Base-by-base conservation (phyloP, 1,139 yeast species). In the Blastobotrys arbuscula region DNA sequence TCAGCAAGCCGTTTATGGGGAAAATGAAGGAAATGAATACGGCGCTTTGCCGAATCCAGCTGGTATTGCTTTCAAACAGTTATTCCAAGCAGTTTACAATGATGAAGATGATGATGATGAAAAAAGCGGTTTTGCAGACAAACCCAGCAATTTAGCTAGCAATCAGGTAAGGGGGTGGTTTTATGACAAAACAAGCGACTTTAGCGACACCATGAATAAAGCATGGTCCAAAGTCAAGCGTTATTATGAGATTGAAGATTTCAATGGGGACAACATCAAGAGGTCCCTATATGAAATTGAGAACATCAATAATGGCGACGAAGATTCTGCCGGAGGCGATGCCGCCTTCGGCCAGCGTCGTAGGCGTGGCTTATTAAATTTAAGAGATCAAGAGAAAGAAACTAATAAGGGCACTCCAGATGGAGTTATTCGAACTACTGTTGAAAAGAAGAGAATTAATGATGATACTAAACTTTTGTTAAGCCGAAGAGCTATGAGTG, bases 211-310 rank as follows among this genome's bases (percentile, higher is more conserved):
- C 6, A 9, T 34, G 34, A 21, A 35, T 15, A 35, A 34, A 33
- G 45, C 45, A 23, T 42, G 45, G 45, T 15, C 21, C 31, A 42
- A 35, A 23, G 19, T 42, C 23, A 42, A 42, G 23, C 39, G 45
- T 10, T 42, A 42, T 39, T 42, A 42, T 23, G 44, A 42, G 5
- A 31, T 42, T 23, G 44, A 42, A 10, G 44, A 31, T 20, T 21
- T 33, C 18, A n/a, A 39, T 26, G 40, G 40, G 6, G 40, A 37
- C n/a, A n/a, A 10, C 9, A 8, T 15, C 3, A 39, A 39, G 33
- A 28, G 42, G 15, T 16, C 20, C 5, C 15, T 15, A 15, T 39
- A 24, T 39, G 37, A 41, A n/a, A 18, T 30, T n/a, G 18, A 40
- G n/a, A 18, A 19, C 24, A 15, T 28, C 15, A 28, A 5, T 30